Conservation (phyloP, 2,329 filamentous ascomycete genomes). For the Pestalotiopsis sp. region DNA sequence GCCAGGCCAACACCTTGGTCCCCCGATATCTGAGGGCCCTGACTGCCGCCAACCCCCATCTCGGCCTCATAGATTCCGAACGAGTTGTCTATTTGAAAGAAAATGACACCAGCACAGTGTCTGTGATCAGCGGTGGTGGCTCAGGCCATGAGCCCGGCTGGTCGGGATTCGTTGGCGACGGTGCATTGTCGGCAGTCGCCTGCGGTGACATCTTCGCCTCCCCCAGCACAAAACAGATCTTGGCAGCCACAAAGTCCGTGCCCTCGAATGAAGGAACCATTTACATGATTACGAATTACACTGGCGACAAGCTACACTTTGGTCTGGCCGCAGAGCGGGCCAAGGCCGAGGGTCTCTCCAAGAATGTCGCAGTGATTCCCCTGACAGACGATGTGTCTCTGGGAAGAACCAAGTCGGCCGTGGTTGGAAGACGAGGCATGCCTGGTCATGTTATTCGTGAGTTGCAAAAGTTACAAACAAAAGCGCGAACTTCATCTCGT, state of each 20-base stretch:
- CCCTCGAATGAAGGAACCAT: slow-evolving; percentile 67
- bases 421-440: slow-evolving; percentile 74
- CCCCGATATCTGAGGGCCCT: slow-evolving; percentile 27
- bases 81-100: slow-evolving; percentile 43
- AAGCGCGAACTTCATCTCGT: too few relatives aligned
- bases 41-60: slow-evolving; percentile 24
- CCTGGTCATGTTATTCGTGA: slow-evolving; percentile 60
- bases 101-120: slow-evolving; percentile 35
- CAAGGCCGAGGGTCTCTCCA: slow-evolving; percentile 59
- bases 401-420: slow-evolving; percentile 65
- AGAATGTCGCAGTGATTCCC: slow-evolving; percentile 71
- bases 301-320: slow-evolving; percentile 73
- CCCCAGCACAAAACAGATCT: slow-evolving; percentile 73
- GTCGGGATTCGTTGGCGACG: slow-evolving; percentile 70
- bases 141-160: slow-evolving; percentile 76
- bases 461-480: slow-evolving; percentile 40
- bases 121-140: slow-evolving; percentile 71
- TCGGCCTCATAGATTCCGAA: slow-evolving; percentile 46
- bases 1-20: slow-evolving; percentile 25
- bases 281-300: slow-evolving; percentile 77
- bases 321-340: slow-evolving; percentile 77
- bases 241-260: slow-evolving; percentile 65
- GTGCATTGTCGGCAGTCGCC: slow-evolving; percentile 69
- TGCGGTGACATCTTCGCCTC: slow-evolving; percentile 78
- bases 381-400: slow-evolving; percentile 77